These are phyloP conservation scores for Bisporella sp. DNA, from an alignment of 2,329 filamentous ascomycete species.

Conservation along the genomic window DNA sequence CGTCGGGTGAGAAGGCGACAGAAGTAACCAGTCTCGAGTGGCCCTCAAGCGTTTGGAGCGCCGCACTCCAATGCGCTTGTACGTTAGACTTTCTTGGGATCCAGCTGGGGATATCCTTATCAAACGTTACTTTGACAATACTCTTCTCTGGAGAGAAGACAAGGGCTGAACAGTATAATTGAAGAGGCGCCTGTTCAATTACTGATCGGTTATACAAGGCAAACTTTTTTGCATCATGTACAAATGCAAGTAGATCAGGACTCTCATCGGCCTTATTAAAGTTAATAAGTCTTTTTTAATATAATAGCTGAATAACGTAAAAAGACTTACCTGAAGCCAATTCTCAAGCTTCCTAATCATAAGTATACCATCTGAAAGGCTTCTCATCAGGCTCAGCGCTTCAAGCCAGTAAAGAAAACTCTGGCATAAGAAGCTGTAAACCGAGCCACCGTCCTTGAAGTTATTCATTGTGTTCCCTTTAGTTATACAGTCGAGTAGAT, in stretches of 20 bases:
- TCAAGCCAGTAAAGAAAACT: not conserved
- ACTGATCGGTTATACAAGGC: constrained; percentile 1
- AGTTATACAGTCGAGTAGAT: not conserved
- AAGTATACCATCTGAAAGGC: not conserved
- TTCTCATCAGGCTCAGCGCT: not conserved
- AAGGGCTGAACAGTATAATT: constrained; percentile 11
- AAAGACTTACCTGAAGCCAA: not conserved
- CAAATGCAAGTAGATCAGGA: not conserved
- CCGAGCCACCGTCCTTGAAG: not conserved
- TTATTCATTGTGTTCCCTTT: not conserved
- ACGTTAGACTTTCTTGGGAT: constrained; percentile 8
- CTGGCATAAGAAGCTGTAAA: not conserved
- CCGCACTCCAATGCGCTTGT: constrained; percentile 8
- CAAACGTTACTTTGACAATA: not conserved
- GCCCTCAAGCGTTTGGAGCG: not conserved
- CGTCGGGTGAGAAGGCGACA: no score
- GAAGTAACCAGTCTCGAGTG: no score
- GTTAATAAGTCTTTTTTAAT: not conserved
- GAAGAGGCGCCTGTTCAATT: no score
- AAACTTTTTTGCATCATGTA: not conserved
- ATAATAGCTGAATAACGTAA: not conserved
- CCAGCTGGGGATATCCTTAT: constrained; percentile 11
- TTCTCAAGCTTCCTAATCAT: not conserved
- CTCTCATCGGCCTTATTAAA: not conserved
- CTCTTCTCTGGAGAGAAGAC: constrained; percentile 22